phyloP scores from a whole-genome alignment of 345 rosid species.

The Gossypium longicalyx region DNA sequence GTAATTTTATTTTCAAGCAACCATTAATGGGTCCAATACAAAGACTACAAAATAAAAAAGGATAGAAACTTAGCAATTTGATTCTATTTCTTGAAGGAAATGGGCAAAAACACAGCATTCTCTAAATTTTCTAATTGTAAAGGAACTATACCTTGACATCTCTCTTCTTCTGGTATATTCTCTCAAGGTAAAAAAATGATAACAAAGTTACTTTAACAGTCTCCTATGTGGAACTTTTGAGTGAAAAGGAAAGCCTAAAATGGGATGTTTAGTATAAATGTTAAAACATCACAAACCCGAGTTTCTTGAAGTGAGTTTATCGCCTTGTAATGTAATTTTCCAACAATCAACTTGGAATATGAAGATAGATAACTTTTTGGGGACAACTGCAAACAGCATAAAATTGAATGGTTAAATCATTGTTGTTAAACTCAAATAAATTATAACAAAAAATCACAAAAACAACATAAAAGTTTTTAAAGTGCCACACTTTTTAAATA shows the following conservation, averaged over 20 bases:
- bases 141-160: not conserved
- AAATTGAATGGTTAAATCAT: not conserved
- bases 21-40: too few relatives aligned
- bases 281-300: slow-evolving; percentile 25
- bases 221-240: not conserved
- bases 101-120: too few relatives aligned
- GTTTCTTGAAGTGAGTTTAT: slow-evolving; percentile 70
- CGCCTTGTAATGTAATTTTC: slow-evolving; percentile 76
- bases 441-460: not conserved
- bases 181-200: not conserved
- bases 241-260: not conserved
- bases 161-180: not conserved
- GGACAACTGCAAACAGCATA: slow-evolving; percentile 52
- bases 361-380: slow-evolving; percentile 70
- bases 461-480: not conserved
- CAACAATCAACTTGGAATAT: slow-evolving; percentile 67
- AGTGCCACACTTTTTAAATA: not conserved
- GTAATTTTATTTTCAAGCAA: too few relatives aligned
- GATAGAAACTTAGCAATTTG: too few relatives aligned
- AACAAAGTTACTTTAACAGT: not conserved
- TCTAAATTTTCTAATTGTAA: not conserved
- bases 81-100: too few relatives aligned
- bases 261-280: not conserved
- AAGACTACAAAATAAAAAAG: too few relatives aligned
- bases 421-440: not conserved